phyloP scores from a whole-genome alignment of 2,329 filamentous ascomycete species.

The Fusarium compactum region DNA sequence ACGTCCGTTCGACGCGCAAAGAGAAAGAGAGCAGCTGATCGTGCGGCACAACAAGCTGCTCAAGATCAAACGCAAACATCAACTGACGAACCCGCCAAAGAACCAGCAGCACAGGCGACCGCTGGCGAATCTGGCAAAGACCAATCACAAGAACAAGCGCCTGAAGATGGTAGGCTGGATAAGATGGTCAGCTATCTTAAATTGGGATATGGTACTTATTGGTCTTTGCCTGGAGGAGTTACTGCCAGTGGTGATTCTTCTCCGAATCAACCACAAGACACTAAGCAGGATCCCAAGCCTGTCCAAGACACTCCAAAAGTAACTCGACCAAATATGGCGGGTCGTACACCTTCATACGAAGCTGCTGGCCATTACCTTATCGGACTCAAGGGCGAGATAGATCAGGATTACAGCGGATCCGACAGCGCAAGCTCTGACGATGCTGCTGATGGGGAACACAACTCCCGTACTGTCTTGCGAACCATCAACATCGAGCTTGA shows the following conservation, averaged over 20 bases:
- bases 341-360: slow-evolving; percentile 46
- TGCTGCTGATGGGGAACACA: slow-evolving; percentile 51
- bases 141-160: slow-evolving; percentile 33
- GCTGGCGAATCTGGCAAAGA: slow-evolving; percentile 6
- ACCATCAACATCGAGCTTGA: slow-evolving; percentile 76
- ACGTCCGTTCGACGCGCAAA: slow-evolving; percentile 70
- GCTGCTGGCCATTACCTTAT: slow-evolving; percentile 70
- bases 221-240: slow-evolving; percentile 59
- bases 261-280: slow-evolving; percentile 24
- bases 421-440: slow-evolving; percentile 52
- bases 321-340: slow-evolving; percentile 21
- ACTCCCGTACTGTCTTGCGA: slow-evolving; percentile 70
- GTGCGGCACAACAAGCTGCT: slow-evolving; percentile 19
- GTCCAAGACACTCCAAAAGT: slow-evolving; percentile 17
- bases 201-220: slow-evolving; percentile 75
- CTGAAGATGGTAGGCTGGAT: slow-evolving; percentile 59
- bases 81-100: slow-evolving; percentile 8
- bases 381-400: slow-evolving; percentile 74
- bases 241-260: slow-evolving; percentile 25
- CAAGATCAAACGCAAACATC: not conserved
- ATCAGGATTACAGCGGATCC: slow-evolving; percentile 56
- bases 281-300: slow-evolving; percentile 28
- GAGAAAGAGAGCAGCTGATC: slow-evolving; percentile 49
- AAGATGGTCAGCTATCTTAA: slow-evolving; percentile 74
- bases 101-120: not conserved